Percentiles rank a stretch among this genome's conserved stretches.
These are phyloP conservation scores for Nicotiana sylvestris DNA, from an alignment of 257 asterid genomes.

Conservation along the genomic window DNA sequence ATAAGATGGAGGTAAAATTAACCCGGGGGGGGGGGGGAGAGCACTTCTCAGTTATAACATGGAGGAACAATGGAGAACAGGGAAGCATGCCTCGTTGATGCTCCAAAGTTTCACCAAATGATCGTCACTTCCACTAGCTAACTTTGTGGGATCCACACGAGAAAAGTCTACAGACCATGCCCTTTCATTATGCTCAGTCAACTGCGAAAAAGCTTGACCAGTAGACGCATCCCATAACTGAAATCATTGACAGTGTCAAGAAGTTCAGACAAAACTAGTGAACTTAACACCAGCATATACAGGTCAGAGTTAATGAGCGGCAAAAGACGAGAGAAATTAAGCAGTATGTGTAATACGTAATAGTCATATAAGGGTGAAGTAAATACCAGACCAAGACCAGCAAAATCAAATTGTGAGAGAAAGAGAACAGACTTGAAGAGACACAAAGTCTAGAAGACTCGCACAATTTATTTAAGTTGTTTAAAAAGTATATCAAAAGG, in stretches of 20 bases:
- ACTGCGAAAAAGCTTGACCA: conserved; percentile 60
- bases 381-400: not conserved
- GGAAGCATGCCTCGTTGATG: conserved; percentile 64
- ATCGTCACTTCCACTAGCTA: conserved; percentile 95
- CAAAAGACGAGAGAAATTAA: not conserved
- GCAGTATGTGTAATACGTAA: not conserved
- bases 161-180: conserved; percentile 99
- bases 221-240: conserved; percentile 96
- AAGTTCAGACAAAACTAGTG: not conserved
- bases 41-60: not conserved
- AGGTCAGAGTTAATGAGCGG: not conserved
- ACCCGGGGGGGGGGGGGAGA: not conserved
- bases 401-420: not conserved
- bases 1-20: not conserved
- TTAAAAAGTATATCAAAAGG: not conserved
- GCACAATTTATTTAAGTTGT: not conserved
- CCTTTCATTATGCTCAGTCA: conserved; percentile 70
- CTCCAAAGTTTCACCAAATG: conserved; percentile 88
- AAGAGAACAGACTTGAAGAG: not conserved
- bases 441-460: not conserved
- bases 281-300: not conserved
- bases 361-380: not conserved
- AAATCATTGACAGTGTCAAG: conserved; percentile 29
- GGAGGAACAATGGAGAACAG: not conserved
- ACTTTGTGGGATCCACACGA: conserved; percentile 63